Conservation (phyloP, 495 filamentous ascomycete genomes). For the Aspergillus funiculosus region DNA sequence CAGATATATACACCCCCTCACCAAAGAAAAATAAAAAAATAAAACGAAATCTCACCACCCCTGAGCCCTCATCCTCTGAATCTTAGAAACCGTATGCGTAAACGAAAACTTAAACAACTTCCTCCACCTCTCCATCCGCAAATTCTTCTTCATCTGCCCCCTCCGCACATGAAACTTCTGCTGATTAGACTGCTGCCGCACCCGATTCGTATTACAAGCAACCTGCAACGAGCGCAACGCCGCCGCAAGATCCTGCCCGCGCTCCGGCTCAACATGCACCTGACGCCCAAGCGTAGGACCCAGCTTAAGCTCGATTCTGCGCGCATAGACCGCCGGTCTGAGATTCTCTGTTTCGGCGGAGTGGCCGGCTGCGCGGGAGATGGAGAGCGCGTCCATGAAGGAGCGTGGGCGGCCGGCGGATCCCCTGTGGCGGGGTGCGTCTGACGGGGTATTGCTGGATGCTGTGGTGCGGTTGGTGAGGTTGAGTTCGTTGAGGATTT, state of each 20-base stretch:
- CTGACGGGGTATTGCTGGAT: background rate
- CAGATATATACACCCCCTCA: slow-evolving; percentile 11
- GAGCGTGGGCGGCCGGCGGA: background rate
- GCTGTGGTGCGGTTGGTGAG: slow-evolving; percentile 19
- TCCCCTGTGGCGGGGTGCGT: too few species aligned
- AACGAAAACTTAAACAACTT: slow-evolving; percentile 43
- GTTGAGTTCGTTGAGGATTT: slow-evolving; percentile 35
- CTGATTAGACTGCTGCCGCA: slow-evolving; percentile 19
- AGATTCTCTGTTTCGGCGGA: slow-evolving; percentile 15
- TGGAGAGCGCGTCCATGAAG: slow-evolving; percentile 14
- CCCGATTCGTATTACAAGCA: slow-evolving; percentile 23
- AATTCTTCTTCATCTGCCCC: slow-evolving; percentile 35
- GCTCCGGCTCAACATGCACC: slow-evolving; percentile 34
- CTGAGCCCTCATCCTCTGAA: slow-evolving; percentile 42
- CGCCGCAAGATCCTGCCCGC: slow-evolving; percentile 28
- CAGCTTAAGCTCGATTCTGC: slow-evolving; percentile 34
- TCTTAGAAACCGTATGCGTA: slow-evolving; percentile 35
- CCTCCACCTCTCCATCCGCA: slow-evolving; percentile 35
- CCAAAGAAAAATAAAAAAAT: background rate
- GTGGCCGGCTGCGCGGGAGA: slow-evolving; percentile 22
- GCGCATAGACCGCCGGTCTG: slow-evolving; percentile 15
- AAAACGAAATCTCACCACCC: slow-evolving; percentile 32
- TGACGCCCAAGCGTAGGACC: slow-evolving; percentile 40
- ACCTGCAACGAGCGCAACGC: slow-evolving; percentile 27
- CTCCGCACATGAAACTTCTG: slow-evolving; percentile 38